Base-by-base conservation (phyloP, 176 grass and related monocot genomes). In the Puccinellia tenuiflora region DNA sequence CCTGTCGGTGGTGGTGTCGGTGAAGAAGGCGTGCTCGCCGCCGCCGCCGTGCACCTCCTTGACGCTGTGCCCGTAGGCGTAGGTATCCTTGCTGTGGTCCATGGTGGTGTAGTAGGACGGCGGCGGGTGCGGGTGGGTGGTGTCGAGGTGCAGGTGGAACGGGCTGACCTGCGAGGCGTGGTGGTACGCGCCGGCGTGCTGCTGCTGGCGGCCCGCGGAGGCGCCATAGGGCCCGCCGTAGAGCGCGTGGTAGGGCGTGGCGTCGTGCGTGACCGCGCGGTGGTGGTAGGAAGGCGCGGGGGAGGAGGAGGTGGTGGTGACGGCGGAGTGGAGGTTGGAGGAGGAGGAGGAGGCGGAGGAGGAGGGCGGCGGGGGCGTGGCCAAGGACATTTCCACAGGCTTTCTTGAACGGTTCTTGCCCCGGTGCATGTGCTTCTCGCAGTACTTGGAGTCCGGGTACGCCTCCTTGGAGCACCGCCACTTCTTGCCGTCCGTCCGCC, bases 331-430 rank as follows among this genome's bases (percentile, higher is more conserved):
- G 69, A 78, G 48, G 69, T 65, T 62, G 3, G 87, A 17, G 24
- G 90, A 62, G 37, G 90, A 62, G 40, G 86, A 45, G 3, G 92
- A 40, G 5, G 81, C 47, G 22, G 85, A 45, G 35, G 87, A 62
- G 63, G 86, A 48, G 10, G 69, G 69, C 69, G 69, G 47, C 55
- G 75, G 65, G 18, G 86, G 72, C 60, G 85, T 88, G 86, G 90
- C 88, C 69, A 94, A 87, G 88, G 90, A 91, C 92, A 98, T 95
- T 98, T 95, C 95, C 95, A 98, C 95, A 95, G 95, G 90, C 95
- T 98, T 98, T 98, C 95, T 98, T 98, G 95, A 98, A 95, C 95
- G 95, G 87, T 94, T 93, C 85, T 95, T 98, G 76, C 95, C 95
- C 18, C 95, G 88, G 90, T 98, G 95, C 90, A 98, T 98, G 84